These are phyloP conservation scores for Serendipita vermifera DNA, from an alignment of 768 basidiomycete genomes.

Conservation along the genomic window DNA sequence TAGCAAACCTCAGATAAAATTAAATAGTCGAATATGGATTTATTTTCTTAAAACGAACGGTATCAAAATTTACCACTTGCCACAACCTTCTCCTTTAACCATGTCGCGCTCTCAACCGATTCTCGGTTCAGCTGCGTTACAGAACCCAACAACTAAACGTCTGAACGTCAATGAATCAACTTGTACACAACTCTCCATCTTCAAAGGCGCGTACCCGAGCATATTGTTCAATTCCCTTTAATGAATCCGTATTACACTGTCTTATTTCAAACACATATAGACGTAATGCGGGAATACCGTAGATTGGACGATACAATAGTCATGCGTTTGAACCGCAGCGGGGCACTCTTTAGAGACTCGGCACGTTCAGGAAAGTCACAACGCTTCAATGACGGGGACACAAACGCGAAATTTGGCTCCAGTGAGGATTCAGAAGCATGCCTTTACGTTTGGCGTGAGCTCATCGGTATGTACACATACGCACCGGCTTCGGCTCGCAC, in stretches of 20 bases:
- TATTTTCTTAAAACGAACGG: too few species aligned
- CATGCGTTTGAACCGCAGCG: conserved; percentile 70
- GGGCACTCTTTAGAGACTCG: conserved; percentile 57
- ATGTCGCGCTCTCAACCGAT: not conserved
- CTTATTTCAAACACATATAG: conserved; percentile 27
- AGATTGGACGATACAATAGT: conserved; percentile 65
- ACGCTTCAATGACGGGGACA: too few species aligned
- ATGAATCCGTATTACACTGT: conserved; percentile 13
- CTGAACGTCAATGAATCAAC: conserved; percentile 49
- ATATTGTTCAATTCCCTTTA: conserved; percentile 11
- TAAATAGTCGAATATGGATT: too few species aligned
- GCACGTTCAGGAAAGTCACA: too few species aligned
- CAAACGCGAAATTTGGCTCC: too few species aligned
- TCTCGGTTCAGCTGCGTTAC: not conserved
- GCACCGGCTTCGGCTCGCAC: not conserved
- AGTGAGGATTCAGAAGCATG: conserved; percentile 65
- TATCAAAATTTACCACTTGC: not conserved
- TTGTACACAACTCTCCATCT: conserved; percentile 60
- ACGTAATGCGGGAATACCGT: conserved; percentile 71
- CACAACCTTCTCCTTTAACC: too few species aligned
- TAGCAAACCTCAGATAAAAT: not conserved
- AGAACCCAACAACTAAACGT: conserved; percentile 7
- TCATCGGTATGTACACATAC: conserved; percentile 45
- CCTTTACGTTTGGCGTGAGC: conserved; percentile 60
- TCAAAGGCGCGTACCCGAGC: conserved; percentile 45